Base-by-base conservation (phyloP, 148 eudicot genomes). In the Limonium bicolor region DNA sequence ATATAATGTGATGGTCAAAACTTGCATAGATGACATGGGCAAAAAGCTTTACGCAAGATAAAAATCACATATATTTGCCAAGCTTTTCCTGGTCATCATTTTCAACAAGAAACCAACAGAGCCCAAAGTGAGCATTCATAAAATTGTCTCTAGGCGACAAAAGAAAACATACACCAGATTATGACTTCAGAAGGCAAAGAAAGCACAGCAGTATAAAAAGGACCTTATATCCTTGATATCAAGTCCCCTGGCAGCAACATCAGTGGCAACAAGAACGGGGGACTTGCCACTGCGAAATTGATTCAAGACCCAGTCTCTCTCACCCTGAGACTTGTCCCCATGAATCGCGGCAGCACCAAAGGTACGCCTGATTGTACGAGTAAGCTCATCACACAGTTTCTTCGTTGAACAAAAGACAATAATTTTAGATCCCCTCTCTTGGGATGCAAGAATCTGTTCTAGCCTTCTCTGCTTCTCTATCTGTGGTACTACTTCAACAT, bases 161-260 rank as follows among this genome's bases (percentile, higher is more conserved):
- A n/a, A n/a, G n/a, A n/a, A n/a, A n/a, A n/a, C n/a, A n/a, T n/a
- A n/a, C n/a, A n/a, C n/a, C n/a, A n/a, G n/a, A n/a, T n/a, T n/a
- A n/a, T n/a, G n/a, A n/a, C n/a, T n/a, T n/a, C n/a, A n/a, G n/a
- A n/a, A n/a, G n/a, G n/a, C n/a, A n/a, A n/a, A n/a, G n/a, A n/a
- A n/a, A n/a, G n/a, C n/a, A n/a, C n/a, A n/a, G 13, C 24, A 23
- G 20, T 2, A 27, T 15, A 39, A 10, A 18, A 27, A 27, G 39
- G 35, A 80, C 97, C 97, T 80, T 56, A 90, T 81, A 51, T 90
- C 97, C 62, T 82, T 77, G 31, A 90, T 62, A 60, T 90, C 97
- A 58, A 90, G 97, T 32, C 97, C 97, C 38, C 97, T 70, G 36
- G 97, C 97, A 55, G 97, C 97, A 70, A 90, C 97, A 59, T 90